Evolutionary conservation across 345 rosid species (phyloP).

Genomic region (Durio zibethinus): DNA sequence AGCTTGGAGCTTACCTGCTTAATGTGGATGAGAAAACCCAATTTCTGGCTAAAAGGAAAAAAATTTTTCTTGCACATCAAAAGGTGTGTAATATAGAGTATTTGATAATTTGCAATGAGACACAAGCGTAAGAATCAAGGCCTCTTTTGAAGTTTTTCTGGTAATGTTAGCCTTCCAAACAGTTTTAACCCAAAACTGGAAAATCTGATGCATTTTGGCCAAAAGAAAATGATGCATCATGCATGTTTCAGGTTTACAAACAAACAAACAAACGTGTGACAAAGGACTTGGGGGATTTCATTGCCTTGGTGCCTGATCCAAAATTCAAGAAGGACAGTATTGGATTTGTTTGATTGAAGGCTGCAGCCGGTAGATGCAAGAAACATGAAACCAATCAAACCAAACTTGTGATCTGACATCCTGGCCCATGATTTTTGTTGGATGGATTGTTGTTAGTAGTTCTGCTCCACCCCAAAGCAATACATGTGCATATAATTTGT

Average conservation of each 20-base stretch:
- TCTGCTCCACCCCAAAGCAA: neutral
- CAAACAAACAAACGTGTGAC: neutral
- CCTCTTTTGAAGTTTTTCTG: neutral
- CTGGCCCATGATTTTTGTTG: neutral
- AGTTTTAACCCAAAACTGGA: neutral
- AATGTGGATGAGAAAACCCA: constrained; percentile 6
- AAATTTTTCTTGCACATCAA: neutral
- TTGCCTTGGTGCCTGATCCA: neutral
- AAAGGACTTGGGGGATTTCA: neutral
- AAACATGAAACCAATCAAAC: neutral
- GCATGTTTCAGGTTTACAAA: neutral
- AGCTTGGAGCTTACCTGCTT: constrained; percentile 1
- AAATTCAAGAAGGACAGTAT: neutral
- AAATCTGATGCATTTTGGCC: neutral
- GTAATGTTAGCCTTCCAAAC: neutral
- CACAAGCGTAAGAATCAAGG: no score
- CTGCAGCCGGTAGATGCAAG: neutral
- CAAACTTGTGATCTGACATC: neutral
- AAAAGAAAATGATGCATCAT: neutral
- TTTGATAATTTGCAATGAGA: neutral
- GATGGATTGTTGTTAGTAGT: neutral
- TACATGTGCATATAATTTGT: neutral
- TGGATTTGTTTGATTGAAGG: neutral
- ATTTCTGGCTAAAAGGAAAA: constrained; percentile 8
- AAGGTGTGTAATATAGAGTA: constrained; percentile 1